A percentile compares a stretch with the other conserved stretches of the same genome.
Evolutionary conservation across 495 filamentous ascomycete species (phyloP).

Genomic region (Neurospora cerealis): DNA sequence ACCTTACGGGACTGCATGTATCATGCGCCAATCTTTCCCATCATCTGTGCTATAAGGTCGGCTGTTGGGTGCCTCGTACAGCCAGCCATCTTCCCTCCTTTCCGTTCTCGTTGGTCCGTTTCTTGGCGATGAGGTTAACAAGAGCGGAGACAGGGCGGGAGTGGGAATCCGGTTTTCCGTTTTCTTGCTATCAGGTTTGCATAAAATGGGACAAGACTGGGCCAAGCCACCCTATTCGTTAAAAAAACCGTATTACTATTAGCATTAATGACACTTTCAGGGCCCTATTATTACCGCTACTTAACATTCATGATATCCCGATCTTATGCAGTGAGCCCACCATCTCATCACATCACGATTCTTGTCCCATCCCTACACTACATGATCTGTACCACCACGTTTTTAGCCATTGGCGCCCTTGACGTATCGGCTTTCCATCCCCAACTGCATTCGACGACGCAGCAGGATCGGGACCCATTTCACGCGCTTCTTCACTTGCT

Average conservation of each 20-base stretch:
- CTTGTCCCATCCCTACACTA: neutral
- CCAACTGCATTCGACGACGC: conserved; percentile 21
- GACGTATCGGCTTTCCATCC: conserved; percentile 32
- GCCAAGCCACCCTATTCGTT: neutral
- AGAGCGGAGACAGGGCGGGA: neutral
- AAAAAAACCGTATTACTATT: neutral
- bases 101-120: neutral
- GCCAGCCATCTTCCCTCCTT: neutral
- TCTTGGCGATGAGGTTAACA: neutral
- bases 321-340: neutral
- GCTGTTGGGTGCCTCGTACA: neutral
- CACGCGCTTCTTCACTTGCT: conserved; percentile 1
- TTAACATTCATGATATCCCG: neutral
- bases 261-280: neutral
- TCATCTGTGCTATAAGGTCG: neutral
- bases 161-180: neutral
- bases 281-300: neutral
- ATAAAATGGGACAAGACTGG: neutral
- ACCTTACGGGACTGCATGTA: neutral
- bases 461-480: conserved; percentile 23
- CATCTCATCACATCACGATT: neutral
- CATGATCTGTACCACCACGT: neutral
- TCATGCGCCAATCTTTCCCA: neutral
- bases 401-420: conserved; percentile 12
- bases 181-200: neutral